Evolutionary conservation across 345 rosid species (phyloP), one percentile per base, ranked within the genome.

Genomic region (Arabidopsis arenosa): DNA sequence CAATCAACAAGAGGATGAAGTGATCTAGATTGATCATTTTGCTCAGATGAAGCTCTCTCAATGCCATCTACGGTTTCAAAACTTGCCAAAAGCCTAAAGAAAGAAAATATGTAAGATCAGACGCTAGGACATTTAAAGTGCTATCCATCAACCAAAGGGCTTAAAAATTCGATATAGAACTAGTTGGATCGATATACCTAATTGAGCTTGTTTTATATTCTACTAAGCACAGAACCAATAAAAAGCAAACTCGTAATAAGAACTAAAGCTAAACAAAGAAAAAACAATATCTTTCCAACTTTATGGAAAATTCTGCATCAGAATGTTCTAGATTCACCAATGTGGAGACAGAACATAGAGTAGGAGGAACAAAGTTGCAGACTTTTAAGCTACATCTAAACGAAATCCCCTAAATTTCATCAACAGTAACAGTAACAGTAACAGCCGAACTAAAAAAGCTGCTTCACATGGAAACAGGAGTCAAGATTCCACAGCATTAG

Each of bases 1-100:
- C 99, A 95, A 76, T 88, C 74, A 77, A 86, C 68, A 18, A 72
- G 62, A 23, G 91, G 89, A 78, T 84, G 86, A 66, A 85, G 75
- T 66, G 81, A 11, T 2, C 48, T 76, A 58, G 78, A 55, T 71
- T 80, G 86, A 69, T 63, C 83, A 43, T 78, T 82, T 66, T 54
- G 79, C 59, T 59, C 28, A 39, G 81, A 63, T 8, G 83, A 75
- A 40, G 77, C 77, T 53, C 79, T 81, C 36, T 77, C 86, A 54
- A 79, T 81, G 37, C 66, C 78, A 63, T 78, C 67, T 13, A 60
- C 61, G 11, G 85, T 82, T 75, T 87, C 93, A 53, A 86, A 81
- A 76, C 67, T 66, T 44, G 79, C 72, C 91, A 90, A 87, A 56
- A 92, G 79, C 85, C 99, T 92, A 79, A 12, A 3, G 35, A 73